Conservation (phyloP, 106 monocot genomes). For the Allium sativum region DNA sequence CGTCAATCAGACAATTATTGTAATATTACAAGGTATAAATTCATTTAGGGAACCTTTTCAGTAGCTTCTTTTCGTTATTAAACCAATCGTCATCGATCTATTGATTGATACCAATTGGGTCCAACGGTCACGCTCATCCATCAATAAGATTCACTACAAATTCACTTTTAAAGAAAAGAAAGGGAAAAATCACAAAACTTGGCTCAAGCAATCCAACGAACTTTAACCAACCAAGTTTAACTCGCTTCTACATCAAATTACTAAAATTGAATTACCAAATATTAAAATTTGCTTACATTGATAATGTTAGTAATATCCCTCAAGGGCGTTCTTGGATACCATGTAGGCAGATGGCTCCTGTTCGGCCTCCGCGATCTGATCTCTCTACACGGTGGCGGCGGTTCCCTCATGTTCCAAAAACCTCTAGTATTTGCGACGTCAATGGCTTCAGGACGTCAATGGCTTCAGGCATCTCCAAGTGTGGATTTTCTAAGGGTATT, state of each 20-base stretch:
- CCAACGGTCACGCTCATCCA: not conserved
- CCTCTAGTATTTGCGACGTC: not conserved
- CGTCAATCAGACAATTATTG: too few relatives aligned
- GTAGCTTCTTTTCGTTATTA: too few relatives aligned
- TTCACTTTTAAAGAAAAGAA: not conserved
- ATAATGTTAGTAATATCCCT: slow-evolving; percentile 31
- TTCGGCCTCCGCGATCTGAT: not conserved
- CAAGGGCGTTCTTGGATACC: slow-evolving; percentile 40
- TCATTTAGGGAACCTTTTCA: too few relatives aligned
- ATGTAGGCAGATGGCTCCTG: slow-evolving; percentile 14
- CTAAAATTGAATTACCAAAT: not conserved
- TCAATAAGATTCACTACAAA: not conserved
- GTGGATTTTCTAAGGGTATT: not conserved
- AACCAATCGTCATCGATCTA: too few relatives aligned
- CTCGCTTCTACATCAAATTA: not conserved
- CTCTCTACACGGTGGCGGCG: not conserved
- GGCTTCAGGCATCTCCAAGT: slow-evolving; percentile 1
- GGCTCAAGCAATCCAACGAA: too few relatives aligned
- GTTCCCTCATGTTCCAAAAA: not conserved
- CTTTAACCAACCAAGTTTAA: not conserved
- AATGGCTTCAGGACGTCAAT: too few relatives aligned
- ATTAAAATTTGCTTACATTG: slow-evolving; percentile 15
- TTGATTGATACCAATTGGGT: not conserved
- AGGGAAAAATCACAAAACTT: not conserved
- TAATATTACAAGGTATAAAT: too few relatives aligned